Percentiles rank a stretch among this genome's conserved stretches.
phyloP scores from a whole-genome alignment of 2,329 filamentous ascomycete species.

The Zarea fungicola region DNA sequence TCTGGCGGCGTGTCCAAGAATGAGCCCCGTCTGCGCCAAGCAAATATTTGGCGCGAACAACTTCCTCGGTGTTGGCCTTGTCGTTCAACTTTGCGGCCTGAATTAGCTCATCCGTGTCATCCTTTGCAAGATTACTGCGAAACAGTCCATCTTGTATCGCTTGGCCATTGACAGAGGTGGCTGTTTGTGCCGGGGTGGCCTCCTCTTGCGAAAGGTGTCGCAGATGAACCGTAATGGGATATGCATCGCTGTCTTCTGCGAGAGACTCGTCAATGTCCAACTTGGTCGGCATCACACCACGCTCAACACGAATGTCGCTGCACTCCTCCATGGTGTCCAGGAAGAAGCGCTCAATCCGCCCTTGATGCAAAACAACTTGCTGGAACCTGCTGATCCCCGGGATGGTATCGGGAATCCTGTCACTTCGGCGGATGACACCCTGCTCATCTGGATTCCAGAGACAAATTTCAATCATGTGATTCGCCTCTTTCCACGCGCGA shows the following conservation, averaged over 20 bases:
- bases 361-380: slow-evolving; percentile 65
- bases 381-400: slow-evolving; percentile 57
- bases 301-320: slow-evolving; percentile 47
- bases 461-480: slow-evolving; percentile 58
- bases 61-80: slow-evolving; percentile 22
- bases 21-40: slow-evolving; percentile 66
- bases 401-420: slow-evolving; percentile 58
- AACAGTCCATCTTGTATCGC: slow-evolving; percentile 51
- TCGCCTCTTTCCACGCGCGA: slow-evolving; percentile 58
- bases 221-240: slow-evolving; percentile 57
- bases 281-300: slow-evolving; percentile 52
- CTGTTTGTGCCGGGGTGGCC: slow-evolving; percentile 39
- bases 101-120: slow-evolving; percentile 52
- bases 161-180: slow-evolving; percentile 25
- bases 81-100: slow-evolving; percentile 18
- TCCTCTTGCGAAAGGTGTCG: slow-evolving; percentile 54
- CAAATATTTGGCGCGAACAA: slow-evolving; percentile 48
- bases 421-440: slow-evolving; percentile 52
- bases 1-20: slow-evolving; percentile 55
- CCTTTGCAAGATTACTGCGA: slow-evolving; percentile 51
- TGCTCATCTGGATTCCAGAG: slow-evolving; percentile 58
- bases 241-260: slow-evolving; percentile 44
- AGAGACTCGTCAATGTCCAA: slow-evolving; percentile 48
- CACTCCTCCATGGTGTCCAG: slow-evolving; percentile 47
- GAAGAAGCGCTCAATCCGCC: slow-evolving; percentile 63